These are phyloP conservation scores for Scedosporium apiospermum DNA, from an alignment of 2,329 filamentous ascomycete genomes.

Conservation along the genomic window DNA sequence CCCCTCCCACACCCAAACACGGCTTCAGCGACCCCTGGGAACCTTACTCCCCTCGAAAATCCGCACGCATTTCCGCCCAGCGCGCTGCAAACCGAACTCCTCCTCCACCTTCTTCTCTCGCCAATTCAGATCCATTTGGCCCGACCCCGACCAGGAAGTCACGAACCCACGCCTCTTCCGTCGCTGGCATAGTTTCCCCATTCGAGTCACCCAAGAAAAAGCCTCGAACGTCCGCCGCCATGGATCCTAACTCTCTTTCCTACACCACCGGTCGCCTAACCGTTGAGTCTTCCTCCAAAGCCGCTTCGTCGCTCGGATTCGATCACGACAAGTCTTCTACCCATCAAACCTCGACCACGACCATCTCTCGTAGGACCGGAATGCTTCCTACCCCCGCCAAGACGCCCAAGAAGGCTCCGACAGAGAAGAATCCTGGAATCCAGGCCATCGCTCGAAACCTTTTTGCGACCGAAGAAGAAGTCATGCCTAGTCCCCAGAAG, in stretches of 20 bases:
- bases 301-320: conserved; percentile 31
- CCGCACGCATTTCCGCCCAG: conserved; percentile 50
- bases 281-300: conserved; percentile 30
- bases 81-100: conserved; percentile 43
- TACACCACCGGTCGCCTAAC: conserved; percentile 20
- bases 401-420: conserved; percentile 58
- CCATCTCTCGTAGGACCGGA: conserved; percentile 26
- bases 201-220: conserved; percentile 15
- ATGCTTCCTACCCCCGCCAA: conserved; percentile 74
- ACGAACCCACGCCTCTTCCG: conserved; percentile 7
- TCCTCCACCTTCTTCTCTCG: conserved; percentile 33
- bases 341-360: conserved; percentile 17
- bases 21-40: conserved; percentile 62
- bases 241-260: conserved; percentile 24
- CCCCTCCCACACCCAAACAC: conserved; percentile 59
- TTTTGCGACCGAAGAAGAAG: conserved; percentile 50
- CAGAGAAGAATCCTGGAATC: conserved; percentile 40
- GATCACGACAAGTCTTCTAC: conserved; percentile 14
- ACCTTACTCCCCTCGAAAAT: conserved; percentile 64
- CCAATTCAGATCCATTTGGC: conserved; percentile 9
- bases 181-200: conserved; percentile 16
- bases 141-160: conserved; percentile 11
- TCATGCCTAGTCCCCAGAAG: conserved; percentile 50
- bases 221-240: conserved; percentile 18
- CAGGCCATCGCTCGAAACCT: conserved; percentile 50